phyloP scores from a whole-genome alignment of 2,329 filamentous ascomycete genomes.

The Cladosporium austrohemisphaericum region DNA sequence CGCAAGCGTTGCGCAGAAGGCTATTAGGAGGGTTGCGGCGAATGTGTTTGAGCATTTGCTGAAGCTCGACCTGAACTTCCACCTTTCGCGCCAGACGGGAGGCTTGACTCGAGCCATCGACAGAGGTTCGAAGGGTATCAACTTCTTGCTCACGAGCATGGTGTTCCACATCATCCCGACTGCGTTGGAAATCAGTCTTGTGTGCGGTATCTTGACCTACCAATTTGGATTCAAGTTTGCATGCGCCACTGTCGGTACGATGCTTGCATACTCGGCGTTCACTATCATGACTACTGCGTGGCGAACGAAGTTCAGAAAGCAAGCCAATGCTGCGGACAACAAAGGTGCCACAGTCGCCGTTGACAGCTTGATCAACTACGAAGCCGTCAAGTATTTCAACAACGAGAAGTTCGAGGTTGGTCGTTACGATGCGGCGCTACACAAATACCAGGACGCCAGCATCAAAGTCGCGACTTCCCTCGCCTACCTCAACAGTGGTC shows the following conservation, averaged over 20 bases:
- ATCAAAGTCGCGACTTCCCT: constrained; percentile 96
- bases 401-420: constrained; percentile 93
- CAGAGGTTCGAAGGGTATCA: constrained; percentile 96
- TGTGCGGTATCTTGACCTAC: constrained; percentile 93
- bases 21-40: constrained; percentile 82
- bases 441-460: constrained; percentile 84
- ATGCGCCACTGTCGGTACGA: constrained; percentile 81
- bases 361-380: constrained; percentile 96
- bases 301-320: constrained; percentile 92
- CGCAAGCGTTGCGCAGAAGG: constrained; percentile 93
- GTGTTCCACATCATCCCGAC: constrained; percentile 96
- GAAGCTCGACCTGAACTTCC: constrained; percentile 86
- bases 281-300: constrained; percentile 95
- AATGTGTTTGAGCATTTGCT: constrained; percentile 92
- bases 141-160: constrained; percentile 95
- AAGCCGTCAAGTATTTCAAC: constrained; percentile 99
- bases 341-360: constrained; percentile 91
- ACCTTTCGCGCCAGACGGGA: constrained; percentile 89
- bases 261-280: constrained; percentile 93
- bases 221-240: constrained; percentile 93
- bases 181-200: constrained; percentile 87
- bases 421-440: constrained; percentile 82
- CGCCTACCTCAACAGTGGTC: constrained; percentile 87
- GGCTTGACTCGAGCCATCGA: constrained; percentile 92
- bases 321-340: constrained; percentile 95